Base-by-base conservation (phyloP, 2,329 filamentous ascomycete genomes). In the Cercospora zeae-maydis region DNA sequence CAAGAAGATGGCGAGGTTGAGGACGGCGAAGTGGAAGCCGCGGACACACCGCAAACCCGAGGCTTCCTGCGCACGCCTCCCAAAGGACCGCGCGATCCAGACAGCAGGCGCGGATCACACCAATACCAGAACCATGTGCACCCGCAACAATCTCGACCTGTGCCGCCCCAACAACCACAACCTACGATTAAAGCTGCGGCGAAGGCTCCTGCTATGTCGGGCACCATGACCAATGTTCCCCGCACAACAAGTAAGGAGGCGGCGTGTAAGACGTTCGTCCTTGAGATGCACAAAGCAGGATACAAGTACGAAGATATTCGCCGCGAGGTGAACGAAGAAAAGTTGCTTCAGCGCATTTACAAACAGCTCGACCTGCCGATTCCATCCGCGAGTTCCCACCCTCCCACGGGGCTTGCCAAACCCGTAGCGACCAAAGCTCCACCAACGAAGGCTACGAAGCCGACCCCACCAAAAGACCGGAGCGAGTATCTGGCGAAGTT, bases 1-100 rank as follows among this genome's bases (percentile, higher is more conserved):
- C 78, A 78, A 61, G 90, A 95, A 71, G 91, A 96, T 70, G 90
- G 89, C 14, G 91, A 96, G 74, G 75, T 95, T 66, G 91, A 93
- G 69, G 89, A 92, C 69, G 84, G 82, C 16, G 86, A 88, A 69
- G 81, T 83, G 54, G 57, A 65, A 24, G 66, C 62, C 1, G 55
- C 36, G 10, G 34, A 27, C 42, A 52, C 42, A 4, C 56, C 59
- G 21, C 56, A 54, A 31, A 33, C 61, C 36, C 67, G 66, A 7
- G 68, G 68, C 13, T 72, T 71, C 53, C 63, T 72, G 14, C 68
- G 63, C 16, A 68, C 70, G 24, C 70, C 70, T 9, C 71, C 72
- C 2, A 73, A 68, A 31, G 70, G 71, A 11, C 71, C 71, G 14
- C 63, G 70, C n/a, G 11, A 59, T 31, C 49, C 51, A n/a, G 24